Conservation (phyloP, 164 flowering plant genomes). For the Aristolochia contorta region DNA sequence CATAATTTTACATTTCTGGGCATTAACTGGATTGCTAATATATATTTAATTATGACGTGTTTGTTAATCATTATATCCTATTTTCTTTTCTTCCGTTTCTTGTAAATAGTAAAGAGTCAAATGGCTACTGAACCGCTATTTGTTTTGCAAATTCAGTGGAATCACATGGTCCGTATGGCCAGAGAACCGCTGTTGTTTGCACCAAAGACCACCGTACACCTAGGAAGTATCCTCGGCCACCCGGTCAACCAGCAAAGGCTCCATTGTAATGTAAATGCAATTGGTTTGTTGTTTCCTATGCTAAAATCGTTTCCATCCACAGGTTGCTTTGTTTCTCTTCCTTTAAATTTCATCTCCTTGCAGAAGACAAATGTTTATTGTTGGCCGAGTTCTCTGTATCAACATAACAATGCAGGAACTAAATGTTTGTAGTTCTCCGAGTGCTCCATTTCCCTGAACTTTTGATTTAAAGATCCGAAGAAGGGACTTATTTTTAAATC, state of each 20-base stretch:
- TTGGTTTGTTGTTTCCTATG: no score
- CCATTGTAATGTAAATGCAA: conserved; percentile 35
- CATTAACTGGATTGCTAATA: no score
- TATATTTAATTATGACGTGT: background rate
- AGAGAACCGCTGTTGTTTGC: conserved; percentile 73
- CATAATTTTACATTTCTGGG: background rate
- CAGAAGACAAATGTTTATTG: no score
- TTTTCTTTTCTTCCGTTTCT: background rate
- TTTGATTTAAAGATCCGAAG: no score
- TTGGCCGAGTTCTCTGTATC: no score
- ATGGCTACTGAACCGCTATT: background rate
- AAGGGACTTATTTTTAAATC: no score
- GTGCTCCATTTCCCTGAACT: no score
- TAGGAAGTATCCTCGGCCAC: conserved; percentile 71
- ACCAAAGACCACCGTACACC: conserved; percentile 56
- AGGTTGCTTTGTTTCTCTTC: no score
- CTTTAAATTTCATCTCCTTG: no score
- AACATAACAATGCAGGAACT: no score
- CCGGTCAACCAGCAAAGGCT: conserved; percentile 72
- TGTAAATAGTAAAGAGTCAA: background rate
- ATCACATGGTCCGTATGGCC: conserved; percentile 77
- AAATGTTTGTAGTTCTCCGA: no score
- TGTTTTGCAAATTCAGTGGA: conserved; percentile 42
- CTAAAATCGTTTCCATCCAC: no score
- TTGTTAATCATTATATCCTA: background rate